Evolutionary conservation across 2,329 filamentous ascomycete genomes (phyloP), one percentile per base, ranked within the genome.

Genomic region (Aspergillus pseudonomiae): DNA sequence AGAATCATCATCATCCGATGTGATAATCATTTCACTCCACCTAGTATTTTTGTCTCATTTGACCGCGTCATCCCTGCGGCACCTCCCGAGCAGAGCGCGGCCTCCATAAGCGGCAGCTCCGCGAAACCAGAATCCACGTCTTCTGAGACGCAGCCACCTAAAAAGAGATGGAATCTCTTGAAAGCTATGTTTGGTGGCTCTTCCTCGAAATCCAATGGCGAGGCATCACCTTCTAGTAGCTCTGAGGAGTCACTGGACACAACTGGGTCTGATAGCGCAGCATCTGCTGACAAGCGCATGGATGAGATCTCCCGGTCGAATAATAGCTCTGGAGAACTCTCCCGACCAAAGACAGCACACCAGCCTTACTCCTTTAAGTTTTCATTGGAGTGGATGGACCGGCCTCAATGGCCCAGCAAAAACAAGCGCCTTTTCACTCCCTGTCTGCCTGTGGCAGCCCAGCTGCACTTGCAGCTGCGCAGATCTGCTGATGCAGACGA

Each of bases 1-100:
- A 86, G 91, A 65, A 91, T 97, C 65, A 87, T 96, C 77, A 97
- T 97, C 70, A 91, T 97, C 68, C 89, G 93, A 62, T 94, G 91
- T 67, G 93, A 97, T 75, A 86, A 84, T 67, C 83, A 84, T 62
- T 73, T 85, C 54, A 80, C 83, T 39, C 81, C 83, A 56, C 79
- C 72, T 43, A 74, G 82, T 60, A 79, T 87, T 19, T 89, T 89
- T 68, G 80, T 89, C 53, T 86, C 87, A 0, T 89, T 90, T 67
- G 88, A 90, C 66, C 86, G 86, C n/a, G 81, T 88, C 34, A 77
- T 86, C 28, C 75, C 82, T 59, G 73, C 77, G 3, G 73, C 68
- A 45, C 72, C 73, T 16, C 65, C 68, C 26, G 72, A 75, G 41
- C 73, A 78, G 65, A 62, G 67, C 60, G 74, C 68, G 48, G 69